Evolutionary conservation across 2,329 filamentous ascomycete species (phyloP).

Genomic region (Tolypocladium album): DNA sequence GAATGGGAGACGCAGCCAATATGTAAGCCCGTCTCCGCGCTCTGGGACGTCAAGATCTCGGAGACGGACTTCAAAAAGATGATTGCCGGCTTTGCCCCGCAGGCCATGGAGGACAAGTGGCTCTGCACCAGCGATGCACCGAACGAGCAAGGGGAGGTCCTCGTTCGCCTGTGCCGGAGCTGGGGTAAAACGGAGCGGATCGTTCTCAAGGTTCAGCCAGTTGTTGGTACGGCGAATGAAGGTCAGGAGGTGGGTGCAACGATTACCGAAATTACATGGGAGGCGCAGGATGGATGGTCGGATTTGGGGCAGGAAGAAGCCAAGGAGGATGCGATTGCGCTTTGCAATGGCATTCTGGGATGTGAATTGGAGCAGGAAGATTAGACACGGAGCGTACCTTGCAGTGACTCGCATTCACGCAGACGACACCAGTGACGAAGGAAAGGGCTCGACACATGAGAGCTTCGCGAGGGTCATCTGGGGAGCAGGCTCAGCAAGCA

Average conservation of each 20-base stretch:
- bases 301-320: not conserved
- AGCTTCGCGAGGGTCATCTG: too few relatives aligned
- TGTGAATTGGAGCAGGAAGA: not conserved
- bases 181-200: not conserved
- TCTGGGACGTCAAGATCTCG: not conserved
- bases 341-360: not conserved
- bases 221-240: not conserved
- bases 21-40: not conserved
- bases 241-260: not conserved
- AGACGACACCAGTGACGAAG: too few relatives aligned
- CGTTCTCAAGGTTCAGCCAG: not conserved
- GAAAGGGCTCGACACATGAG: too few relatives aligned
- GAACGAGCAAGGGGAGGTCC: not conserved
- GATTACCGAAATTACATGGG: not conserved
- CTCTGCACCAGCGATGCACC: not conserved
- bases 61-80: not conserved
- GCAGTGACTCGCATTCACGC: too few relatives aligned
- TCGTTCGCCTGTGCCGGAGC: not conserved
- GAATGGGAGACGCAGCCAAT: not conserved
- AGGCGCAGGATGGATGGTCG: not conserved
- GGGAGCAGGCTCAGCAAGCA: too few relatives aligned
- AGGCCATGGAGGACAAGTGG: not conserved
- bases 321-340: not conserved
- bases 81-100: not conserved
- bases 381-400: not conserved